Conservation (phyloP, 768 basidiomycete species). For the Lepiota venenata region DNA sequence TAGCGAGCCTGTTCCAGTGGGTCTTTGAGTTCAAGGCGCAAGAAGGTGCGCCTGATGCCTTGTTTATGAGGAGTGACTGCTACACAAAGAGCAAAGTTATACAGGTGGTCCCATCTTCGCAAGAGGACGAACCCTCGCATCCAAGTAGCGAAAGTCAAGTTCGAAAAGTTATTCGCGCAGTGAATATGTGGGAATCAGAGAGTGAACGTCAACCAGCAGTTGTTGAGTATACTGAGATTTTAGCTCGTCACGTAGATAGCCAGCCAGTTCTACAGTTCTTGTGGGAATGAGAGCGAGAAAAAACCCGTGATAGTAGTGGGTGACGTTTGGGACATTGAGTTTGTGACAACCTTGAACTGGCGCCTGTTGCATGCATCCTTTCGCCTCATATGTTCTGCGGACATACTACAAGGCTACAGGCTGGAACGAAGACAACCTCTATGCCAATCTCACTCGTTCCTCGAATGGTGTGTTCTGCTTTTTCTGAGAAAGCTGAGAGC, state of each 20-base stretch:
- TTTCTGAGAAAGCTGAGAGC: not conserved
- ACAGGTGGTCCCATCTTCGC: not conserved
- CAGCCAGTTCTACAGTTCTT: not conserved
- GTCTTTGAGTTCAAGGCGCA: not conserved
- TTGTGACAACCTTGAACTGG: slow-evolving; percentile 1
- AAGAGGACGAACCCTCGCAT: not conserved
- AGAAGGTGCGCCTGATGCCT: not conserved
- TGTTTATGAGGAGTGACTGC: not conserved
- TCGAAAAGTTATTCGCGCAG: not conserved
- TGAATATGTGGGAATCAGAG: not conserved
- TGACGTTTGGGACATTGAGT: not conserved
- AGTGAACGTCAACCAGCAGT: not conserved
- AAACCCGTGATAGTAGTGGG: not conserved
- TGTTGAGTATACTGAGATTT: slow-evolving; percentile 1
- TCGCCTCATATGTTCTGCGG: slow-evolving; percentile 83
- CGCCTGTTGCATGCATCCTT: slow-evolving; percentile 66
- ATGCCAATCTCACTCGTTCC: slow-evolving; percentile 84
- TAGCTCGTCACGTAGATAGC: not conserved
- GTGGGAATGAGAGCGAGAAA: not conserved
- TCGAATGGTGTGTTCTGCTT: slow-evolving; percentile 61
- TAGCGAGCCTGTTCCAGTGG: not conserved
- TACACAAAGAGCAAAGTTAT: not conserved
- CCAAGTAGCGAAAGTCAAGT: not conserved
- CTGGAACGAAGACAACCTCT: slow-evolving; percentile 97
- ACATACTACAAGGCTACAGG: slow-evolving; percentile 90